Base-by-base conservation (phyloP, 331 rosid genomes). In the Quercus phellos region DNA sequence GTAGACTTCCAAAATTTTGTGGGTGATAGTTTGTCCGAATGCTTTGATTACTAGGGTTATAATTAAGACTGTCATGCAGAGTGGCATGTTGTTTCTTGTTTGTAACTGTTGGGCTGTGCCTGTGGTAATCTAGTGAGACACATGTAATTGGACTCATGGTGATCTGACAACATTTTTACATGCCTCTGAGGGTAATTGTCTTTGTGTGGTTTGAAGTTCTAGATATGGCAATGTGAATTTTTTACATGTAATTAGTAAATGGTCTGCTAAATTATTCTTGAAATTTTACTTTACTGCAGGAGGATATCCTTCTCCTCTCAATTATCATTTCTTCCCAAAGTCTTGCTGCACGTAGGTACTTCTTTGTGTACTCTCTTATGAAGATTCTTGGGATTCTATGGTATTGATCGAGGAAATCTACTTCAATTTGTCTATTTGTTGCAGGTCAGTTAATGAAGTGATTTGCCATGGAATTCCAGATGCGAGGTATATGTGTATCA, bases 271-370 rank as follows among this genome's bases (percentile, higher is more conserved):
- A 55, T 27, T 27, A 12, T 74, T 22, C 22, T 79, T 70, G 64
- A 6, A 51, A 34, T 61, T 82, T 78, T 30, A 54, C 42, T 59
- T 80, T 46, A 35, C 68, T 75, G 78, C 88, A 94, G 99, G 97
- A 73, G 99, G 97, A 80, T 94, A 94, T 84, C 99, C 99, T 34
- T 92, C 99, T 4, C 93, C 98, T 60, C 97, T 92, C 82, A 92
- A 92, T 84, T 94, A 94, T 74, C 69, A 91, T 84, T 94, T 92
- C 81, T 94, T 94, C 84, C 99, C 99, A 17, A 94, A 94, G 88
- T 94, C 99, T 80, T 94, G 99, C 96, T 94, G 99, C 99, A 92
- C 96, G 99, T 94, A 90, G 90, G 97, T 90, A 86, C 89, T 88
- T 55, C 59, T 85, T 70, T 87, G 64, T 68, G 82, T 92, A 60